These are phyloP conservation scores for Xylaria sp. DNA, from an alignment of 2,329 filamentous ascomycete genomes.

Conservation along the genomic window DNA sequence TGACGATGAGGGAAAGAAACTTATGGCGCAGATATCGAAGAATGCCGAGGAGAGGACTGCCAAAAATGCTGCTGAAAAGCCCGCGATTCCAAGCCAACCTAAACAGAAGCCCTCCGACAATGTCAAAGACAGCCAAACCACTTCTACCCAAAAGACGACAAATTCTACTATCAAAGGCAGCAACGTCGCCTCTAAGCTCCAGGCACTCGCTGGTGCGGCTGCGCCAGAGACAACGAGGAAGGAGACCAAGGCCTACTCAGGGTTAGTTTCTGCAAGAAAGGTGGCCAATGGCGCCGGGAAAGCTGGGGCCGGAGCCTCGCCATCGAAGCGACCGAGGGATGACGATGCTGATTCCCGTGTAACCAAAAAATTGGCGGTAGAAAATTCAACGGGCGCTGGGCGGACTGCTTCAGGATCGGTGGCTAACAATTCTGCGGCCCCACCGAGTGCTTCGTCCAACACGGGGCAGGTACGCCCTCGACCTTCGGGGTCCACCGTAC, in stretches of 20 bases:
- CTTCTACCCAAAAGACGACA: constrained; percentile 31
- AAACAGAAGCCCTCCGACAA: constrained; percentile 30
- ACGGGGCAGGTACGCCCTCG: constrained; percentile 38
- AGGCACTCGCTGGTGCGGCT: constrained; percentile 5
- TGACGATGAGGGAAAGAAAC: constrained; percentile 42
- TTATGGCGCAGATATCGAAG: constrained; percentile 41
- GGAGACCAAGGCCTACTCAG: constrained; percentile 43
- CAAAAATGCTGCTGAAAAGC: constrained; percentile 31
- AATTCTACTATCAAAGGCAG: constrained; percentile 21
- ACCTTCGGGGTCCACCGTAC: constrained; percentile 52
- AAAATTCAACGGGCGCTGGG: constrained; percentile 49
- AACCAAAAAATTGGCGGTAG: constrained; percentile 53
- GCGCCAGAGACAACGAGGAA: constrained; percentile 30
- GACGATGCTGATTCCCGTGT: constrained; percentile 53
- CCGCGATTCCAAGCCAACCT: constrained; percentile 11
- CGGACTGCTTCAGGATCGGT: constrained; percentile 43
- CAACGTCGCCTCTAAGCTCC: constrained; percentile 14
- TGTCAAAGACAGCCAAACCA: constrained; percentile 38
- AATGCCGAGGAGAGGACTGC: constrained; percentile 36
- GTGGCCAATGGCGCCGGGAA: constrained; percentile 37
- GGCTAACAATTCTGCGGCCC: constrained; percentile 18
- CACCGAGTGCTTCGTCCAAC: constrained; percentile 30
- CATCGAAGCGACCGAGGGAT: constrained; percentile 53
- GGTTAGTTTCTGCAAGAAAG: constrained; percentile 46
- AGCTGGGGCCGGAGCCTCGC: constrained; percentile 24